Base-by-base conservation (phyloP, 164 flowering plant genomes). In the Liquidambar formosana region DNA sequence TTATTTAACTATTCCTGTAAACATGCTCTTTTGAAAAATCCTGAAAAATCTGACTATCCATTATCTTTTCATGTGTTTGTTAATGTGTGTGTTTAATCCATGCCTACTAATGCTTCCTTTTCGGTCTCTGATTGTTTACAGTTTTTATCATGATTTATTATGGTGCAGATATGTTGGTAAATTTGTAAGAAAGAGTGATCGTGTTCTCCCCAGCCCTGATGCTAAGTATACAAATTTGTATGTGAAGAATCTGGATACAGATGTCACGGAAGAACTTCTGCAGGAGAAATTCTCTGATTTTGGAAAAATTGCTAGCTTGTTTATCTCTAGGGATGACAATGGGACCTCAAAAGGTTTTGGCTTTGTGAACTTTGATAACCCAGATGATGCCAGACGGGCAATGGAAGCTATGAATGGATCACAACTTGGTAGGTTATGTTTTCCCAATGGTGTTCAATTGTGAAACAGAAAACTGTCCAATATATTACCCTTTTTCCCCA, bases 301-400 rank as follows among this genome's bases (percentile, higher is more conserved):
- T 76, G 99, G 99, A 15, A 87, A 81, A 70, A 79, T 95, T 58
- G 65, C 75, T 49, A 89, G 93, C 71, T 60, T 84, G 45, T 78
- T 73, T 28, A 73, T 95, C 48, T 46, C 84, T 48, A 91, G 75
- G 78, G 92, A 91, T 71, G 86, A 79, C 0, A 78, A 78, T 65
- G 97, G 97, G 43, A 66, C 58, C n/a, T 87, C 97, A 5, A 89
- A 61, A 72, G 97, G 99, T 33, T 95, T 92, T 85, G 99, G 97
- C 43, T 95, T 95, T 78, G 92, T 95, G 18, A 91, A 91, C 72
- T 91, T 85, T 80, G 96, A 86, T 3, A 79, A 66, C 57, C 82
- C 97, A 13, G 91, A 85, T 59, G 93, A 88, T 79, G 97, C 97
- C 15, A 85, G 71, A 61, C 43, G 62, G 49, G 99, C 99, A 48